Base-by-base conservation (phyloP, 176 grass and related monocot genomes). In the Oryza rufipogon region DNA sequence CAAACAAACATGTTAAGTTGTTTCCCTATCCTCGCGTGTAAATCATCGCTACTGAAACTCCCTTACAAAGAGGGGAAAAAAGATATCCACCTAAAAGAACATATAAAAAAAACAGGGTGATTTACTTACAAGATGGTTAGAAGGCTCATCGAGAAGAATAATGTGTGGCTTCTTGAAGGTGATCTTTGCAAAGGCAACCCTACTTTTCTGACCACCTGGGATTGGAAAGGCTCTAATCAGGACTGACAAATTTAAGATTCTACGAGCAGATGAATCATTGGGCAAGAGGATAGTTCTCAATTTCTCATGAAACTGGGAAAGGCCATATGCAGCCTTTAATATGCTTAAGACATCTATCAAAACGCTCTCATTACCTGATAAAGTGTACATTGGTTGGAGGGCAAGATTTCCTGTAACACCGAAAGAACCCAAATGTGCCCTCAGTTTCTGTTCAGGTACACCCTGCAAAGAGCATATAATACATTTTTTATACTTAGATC, bases 131-230 rank as follows among this genome's bases (percentile, higher is more conserved):
- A 98, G 91, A 92, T 98, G 96, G 80, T 98, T 98, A 84, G 93
- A 98, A 33, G 96, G 96, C 76, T 98, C 96, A 16, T 98, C 96
- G 19, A 98, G 91, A 38, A 98, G 87, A 90, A 95, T 93, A 68
- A 95, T 93, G 82, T 98, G 96, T 32, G 96, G 96, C 64, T 98
- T 98, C 84, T 94, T 98, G 79, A 98, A 98, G 58, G 96, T 98
- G 66, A 98, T 98, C 70, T 98, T 95, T 13, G 96, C 91, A 16
- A 98, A 98, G 30, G 96, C 93, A 45, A 98, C 96, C 80, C 93
- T 93, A 73, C 96, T 98, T 76, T 95, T 98, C 86, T 98, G 96
- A 85, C 96, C 93, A 88, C 96, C 96, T 98, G 85, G 54, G 78
- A 87, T 54, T 46, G 51, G 0, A 68, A 63, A 54, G 28, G 58